These are phyloP conservation scores for Aspergillus unguis DNA, from an alignment of 2,329 filamentous ascomycete genomes.

Conservation along the genomic window DNA sequence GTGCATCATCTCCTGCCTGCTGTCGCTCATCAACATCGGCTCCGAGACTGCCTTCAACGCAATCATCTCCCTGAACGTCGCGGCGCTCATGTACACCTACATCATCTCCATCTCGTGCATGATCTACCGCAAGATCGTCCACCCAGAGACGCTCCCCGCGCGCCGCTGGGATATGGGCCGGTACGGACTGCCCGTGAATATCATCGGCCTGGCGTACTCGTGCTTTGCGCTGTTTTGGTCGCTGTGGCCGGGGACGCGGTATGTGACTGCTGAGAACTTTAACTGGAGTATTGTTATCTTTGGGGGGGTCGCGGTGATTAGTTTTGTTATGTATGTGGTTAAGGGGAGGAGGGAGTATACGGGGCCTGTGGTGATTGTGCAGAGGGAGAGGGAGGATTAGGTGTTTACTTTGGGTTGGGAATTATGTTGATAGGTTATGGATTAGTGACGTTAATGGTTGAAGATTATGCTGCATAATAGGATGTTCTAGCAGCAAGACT, in stretches of 20 bases:
- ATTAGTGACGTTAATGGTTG: too few species aligned
- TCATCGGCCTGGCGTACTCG: constrained; percentile 44
- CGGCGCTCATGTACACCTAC: constrained; percentile 50
- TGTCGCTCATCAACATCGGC: constrained; percentile 53
- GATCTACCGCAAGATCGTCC: constrained; percentile 42
- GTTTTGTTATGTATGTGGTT: constrained; percentile 38
- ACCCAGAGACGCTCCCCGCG: constrained; percentile 37
- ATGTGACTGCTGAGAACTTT: constrained; percentile 41
- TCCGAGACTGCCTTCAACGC: constrained; percentile 51
- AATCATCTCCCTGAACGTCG: constrained; percentile 49
- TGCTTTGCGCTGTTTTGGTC: constrained; percentile 46
- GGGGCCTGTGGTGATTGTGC: constrained; percentile 26
- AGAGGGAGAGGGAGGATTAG: not conserved
- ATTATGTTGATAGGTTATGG: too few species aligned
- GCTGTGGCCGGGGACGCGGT: constrained; percentile 45
- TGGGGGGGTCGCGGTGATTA: constrained; percentile 37
- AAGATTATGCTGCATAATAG: too few species aligned
- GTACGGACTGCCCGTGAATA: constrained; percentile 45
- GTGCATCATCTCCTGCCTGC: constrained; percentile 31
- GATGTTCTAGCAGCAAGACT: too few species aligned
- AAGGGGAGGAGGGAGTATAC: constrained; percentile 32
- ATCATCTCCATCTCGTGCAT: constrained; percentile 49
- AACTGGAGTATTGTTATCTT: constrained; percentile 53
- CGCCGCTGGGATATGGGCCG: constrained; percentile 45
- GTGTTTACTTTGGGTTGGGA: not conserved